Conservation (phyloP, 73 alveolate genomes). For the Paramecium tetraurelia region DNA sequence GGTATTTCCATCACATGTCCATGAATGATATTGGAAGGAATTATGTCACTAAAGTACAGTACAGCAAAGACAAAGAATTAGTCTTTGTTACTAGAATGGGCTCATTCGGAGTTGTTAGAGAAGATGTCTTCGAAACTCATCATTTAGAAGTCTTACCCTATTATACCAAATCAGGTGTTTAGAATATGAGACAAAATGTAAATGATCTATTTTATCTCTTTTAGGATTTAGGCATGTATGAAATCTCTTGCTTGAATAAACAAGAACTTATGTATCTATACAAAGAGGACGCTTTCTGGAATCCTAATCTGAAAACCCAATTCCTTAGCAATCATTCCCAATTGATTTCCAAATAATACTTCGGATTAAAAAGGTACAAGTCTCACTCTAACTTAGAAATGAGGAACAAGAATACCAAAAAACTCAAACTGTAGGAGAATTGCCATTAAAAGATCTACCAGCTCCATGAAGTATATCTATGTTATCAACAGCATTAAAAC, state of each 20-base stretch:
- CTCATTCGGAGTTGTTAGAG: slow-evolving; percentile 67
- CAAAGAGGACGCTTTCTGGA: slow-evolving; percentile 75
- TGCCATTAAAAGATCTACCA: neutral
- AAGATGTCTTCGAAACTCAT: slow-evolving; percentile 78
- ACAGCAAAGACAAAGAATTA: slow-evolving; percentile 79
- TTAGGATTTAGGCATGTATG: slow-evolving; percentile 70
- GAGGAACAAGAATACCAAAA: neutral
- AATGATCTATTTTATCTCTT: neutral
- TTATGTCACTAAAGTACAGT: slow-evolving; percentile 74
- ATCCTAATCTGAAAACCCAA: neutral
- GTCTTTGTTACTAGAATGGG: slow-evolving; percentile 80
- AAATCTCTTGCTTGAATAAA: slow-evolving; percentile 68
- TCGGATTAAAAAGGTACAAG: slow-evolving; percentile 23
- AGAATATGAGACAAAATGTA: slow-evolving; percentile 53
- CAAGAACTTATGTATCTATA: slow-evolving; percentile 65
- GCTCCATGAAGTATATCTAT: neutral
- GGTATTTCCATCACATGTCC: slow-evolving; percentile 42
- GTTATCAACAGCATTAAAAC: neutral
- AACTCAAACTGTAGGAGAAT: neutral
- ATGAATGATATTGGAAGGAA: slow-evolving; percentile 60
- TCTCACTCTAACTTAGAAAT: neutral
- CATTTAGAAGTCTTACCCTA: slow-evolving; percentile 78
- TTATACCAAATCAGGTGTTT: slow-evolving; percentile 63
- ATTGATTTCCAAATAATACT: slow-evolving; percentile 20
- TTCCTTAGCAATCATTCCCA: slow-evolving; percentile 48